Evolutionary conservation across 2,329 filamentous ascomycete species (phyloP), one percentile per base, ranked within the genome.

Genomic region (Elsinoe perseae): DNA sequence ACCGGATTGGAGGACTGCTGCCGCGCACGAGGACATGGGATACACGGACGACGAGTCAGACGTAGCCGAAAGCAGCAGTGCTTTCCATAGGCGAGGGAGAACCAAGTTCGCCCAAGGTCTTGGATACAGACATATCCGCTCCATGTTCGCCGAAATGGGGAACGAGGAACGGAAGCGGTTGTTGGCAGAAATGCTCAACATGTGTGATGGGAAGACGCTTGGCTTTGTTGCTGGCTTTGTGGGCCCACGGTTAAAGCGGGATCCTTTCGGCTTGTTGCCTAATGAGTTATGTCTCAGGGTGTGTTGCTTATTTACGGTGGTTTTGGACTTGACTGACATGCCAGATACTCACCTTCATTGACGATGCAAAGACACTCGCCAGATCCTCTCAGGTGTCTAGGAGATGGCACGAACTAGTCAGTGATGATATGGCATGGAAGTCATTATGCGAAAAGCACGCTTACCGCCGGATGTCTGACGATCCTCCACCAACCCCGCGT

Each of bases 351-450:
- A 95, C 92, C 42, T 98, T 95, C 69, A 92, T 98, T 66, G 93
- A 98, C 66, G 93, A 98, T 67, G 91, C 93, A 1, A 93, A 91
- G 69, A 95, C 95, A 2, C 79, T 98, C 46, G 92, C 91, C 36
- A 82, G 93, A 68, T 88, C 93, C 54, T 95, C 92, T 4, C 92
- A 97, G 70, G 93, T 98, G n/a, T 98, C 93, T 55, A 84, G 84
- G 61, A 82, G 91, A 69, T 98, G 93, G 93, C 82, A 89, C 61
- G 91, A 96, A 70, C 79, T 98, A 6, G 79, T 98, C 50, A 92
- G 87, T 67, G 93, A 98, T 70, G 93, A 98, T 70, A 91, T 96
- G 73, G 95, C 93, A 1, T 98, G 93, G 93, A 96, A 95, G 75
- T 89, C 93, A 60, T 79, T 98, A 18, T 97, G 92, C 69, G 89